phyloP scores from a whole-genome alignment of 305 asterid species.

The Solanum chacoense region DNA sequence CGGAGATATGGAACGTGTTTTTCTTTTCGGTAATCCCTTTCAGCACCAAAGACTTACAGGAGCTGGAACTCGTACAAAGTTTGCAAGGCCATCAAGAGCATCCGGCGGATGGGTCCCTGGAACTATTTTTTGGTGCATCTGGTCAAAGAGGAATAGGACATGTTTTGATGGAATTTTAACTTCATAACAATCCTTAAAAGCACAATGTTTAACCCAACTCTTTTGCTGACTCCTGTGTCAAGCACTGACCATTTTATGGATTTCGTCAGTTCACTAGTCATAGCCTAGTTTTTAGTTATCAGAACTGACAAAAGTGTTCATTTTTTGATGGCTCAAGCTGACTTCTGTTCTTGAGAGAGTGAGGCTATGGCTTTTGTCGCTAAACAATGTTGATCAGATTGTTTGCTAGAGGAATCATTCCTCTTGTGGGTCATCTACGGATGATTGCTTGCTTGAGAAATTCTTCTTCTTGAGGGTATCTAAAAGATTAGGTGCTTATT shows the following conservation, averaged over 20 bases:
- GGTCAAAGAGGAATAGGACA: not conserved
- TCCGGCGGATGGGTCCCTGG: not conserved
- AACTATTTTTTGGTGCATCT: not conserved
- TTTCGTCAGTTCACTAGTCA: not conserved
- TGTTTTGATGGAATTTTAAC: not conserved
- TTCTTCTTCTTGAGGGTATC: not conserved
- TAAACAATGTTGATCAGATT: not conserved
- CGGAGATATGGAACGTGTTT: not conserved
- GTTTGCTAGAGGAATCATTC: not conserved
- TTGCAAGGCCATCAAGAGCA: not conserved
- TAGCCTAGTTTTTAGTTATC: not conserved
- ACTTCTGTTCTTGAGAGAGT: not conserved
- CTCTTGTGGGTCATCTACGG: not conserved
- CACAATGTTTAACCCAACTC: not conserved
- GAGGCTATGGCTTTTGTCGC: not conserved
- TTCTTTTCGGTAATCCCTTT: not conserved
- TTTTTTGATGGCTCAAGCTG: too few species aligned
- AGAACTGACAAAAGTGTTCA: not conserved
- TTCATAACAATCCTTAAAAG: not conserved
- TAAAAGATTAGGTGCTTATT: not conserved
- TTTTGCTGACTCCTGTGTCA: not conserved
- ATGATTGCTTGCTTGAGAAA: not conserved
- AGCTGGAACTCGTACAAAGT: not conserved
- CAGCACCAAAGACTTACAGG: not conserved
- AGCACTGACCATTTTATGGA: not conserved